These are phyloP conservation scores for Royoungia palumana DNA, from an alignment of 768 basidiomycete genomes.

Conservation along the genomic window DNA sequence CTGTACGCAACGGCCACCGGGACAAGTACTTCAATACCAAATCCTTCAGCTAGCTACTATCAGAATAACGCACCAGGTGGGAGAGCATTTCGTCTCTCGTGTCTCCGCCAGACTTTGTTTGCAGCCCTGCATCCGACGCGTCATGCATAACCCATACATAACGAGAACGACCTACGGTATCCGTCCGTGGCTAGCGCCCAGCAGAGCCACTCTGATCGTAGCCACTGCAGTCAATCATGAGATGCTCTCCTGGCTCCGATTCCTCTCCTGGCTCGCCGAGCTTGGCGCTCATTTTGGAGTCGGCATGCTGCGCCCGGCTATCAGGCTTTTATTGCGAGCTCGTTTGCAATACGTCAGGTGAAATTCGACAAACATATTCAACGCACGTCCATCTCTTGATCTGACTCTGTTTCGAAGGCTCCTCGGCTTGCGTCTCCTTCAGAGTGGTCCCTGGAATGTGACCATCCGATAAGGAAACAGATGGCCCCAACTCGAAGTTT, in stretches of 20 bases:
- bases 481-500: slow-evolving; percentile 3
- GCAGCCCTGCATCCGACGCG: background rate
- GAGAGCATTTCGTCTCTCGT: background rate
- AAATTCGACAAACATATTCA: slow-evolving; percentile 6
- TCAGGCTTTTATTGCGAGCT: background rate
- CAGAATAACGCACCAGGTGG: background rate
- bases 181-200: background rate
- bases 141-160: slow-evolving; percentile 4
- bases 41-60: slow-evolving; percentile 3
- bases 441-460: background rate
- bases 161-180: background rate
- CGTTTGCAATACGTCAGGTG: too few species aligned
- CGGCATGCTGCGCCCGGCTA: background rate
- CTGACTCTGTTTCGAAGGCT: slow-evolving; percentile 1
- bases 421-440: background rate
- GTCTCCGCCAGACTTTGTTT: background rate
- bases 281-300: slow-evolving; percentile 2
- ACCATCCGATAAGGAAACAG: slow-evolving; percentile 3
- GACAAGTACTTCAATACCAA: background rate
- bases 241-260: background rate
- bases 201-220: slow-evolving; percentile 1
- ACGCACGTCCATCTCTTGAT: background rate
- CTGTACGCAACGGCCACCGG: too few species aligned
- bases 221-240: background rate
- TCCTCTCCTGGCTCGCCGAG: background rate